A percentile compares a stretch with the other conserved stretches of the same genome.
phyloP scores from a whole-genome alignment of 208 protist species.

The Trichomonas tenax region DNA sequence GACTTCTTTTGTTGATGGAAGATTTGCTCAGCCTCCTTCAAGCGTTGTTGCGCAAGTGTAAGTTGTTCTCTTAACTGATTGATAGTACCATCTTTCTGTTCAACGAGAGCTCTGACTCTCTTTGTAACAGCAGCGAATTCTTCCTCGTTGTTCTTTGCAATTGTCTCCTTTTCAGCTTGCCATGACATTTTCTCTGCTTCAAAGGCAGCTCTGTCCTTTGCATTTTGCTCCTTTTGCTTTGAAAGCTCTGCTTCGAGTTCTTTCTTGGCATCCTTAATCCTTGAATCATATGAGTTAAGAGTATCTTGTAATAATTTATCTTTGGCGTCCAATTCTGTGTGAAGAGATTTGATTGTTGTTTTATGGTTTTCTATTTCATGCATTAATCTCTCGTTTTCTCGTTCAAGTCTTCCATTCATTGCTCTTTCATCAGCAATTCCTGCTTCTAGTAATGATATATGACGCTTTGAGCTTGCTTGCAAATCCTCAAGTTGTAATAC shows the following conservation, averaged over 20 bases:
- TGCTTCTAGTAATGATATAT: neutral
- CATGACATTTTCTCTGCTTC: neutral
- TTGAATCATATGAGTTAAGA: neutral
- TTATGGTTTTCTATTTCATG: neutral
- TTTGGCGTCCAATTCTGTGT: neutral
- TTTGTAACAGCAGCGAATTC: neutral
- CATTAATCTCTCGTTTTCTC: neutral
- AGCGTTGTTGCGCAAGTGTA: neutral
- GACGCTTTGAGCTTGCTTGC: neutral
- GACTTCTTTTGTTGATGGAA: conserved; percentile 10
- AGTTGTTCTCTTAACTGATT: neutral
- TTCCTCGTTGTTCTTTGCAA: neutral
- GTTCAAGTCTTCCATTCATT: neutral
- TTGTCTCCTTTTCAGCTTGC: neutral
- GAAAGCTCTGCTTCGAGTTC: too few relatives aligned
- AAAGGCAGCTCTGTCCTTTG: neutral
- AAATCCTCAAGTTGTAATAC: neutral
- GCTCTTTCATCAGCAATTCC: neutral
- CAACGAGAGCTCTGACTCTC: neutral
- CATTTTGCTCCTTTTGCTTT: neutral
- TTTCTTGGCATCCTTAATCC: neutral
- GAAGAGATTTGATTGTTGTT: neutral
- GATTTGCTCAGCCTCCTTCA: neutral
- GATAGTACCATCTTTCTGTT: neutral
- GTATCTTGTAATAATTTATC: neutral